Base-by-base conservation (phyloP, 345 rosid species). In the Aquilaria yunnanensis region DNA sequence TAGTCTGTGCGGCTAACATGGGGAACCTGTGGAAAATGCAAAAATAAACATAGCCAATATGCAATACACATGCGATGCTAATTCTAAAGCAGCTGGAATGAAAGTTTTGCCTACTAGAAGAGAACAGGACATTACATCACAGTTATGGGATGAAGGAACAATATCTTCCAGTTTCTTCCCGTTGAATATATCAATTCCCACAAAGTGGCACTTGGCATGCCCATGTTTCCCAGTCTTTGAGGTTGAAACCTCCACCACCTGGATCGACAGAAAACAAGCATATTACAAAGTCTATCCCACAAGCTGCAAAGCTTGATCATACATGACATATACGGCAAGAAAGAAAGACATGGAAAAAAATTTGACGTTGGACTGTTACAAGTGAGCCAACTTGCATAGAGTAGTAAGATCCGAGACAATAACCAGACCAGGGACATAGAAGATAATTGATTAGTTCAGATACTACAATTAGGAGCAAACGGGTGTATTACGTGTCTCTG, bases 121-220 rank as follows among this genome's bases (percentile, higher is more conserved):
- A 37, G 57, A 5, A 14, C 48, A 57, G 30, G 41, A 30, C 6
- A 57, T 64, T 81, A 85, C 92, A 65, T 86, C 92, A 78, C 87
- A 81, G 65, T 84, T 87, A 75, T 87, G 90, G 70, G 90, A 87
- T 0, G 88, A 87, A 37, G 90, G 88, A 58, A 84, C 90, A 57
- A 82, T 84, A 82, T 84, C 89, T 74, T 86, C 87, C 10, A 86
- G 85, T 63, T 86, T 84, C 73, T 87, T 84, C 59, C 86, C 93
- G 65, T 57, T 87, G 69, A 86, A 84, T 14, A 82, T 84, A 69
- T 84, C 94, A 70, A 84, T 84, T 49, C 58, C 94, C 13, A 84
- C 94, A 60, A 86, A 86, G 85, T 86, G 89, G 69, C 89, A 86
- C 76, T 86, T 86, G 1, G 93, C 93, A 63, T 84, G 93, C 52